Percentiles rank a stretch among this genome's conserved stretches.
Conservation (phyloP, 176 grass and related monocot genomes). For the Poa annua region DNA sequence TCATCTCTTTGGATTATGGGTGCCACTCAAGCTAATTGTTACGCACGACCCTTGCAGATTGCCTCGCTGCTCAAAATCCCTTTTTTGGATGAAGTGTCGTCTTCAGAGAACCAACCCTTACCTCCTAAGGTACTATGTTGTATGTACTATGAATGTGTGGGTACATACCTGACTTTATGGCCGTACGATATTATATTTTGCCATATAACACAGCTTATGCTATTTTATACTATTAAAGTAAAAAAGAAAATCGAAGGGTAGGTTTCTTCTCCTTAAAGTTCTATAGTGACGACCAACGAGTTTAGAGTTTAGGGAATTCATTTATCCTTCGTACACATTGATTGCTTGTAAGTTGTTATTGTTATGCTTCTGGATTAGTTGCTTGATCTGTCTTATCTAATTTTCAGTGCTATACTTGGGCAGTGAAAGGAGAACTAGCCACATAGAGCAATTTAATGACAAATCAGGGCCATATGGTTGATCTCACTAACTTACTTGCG, state of each 20-base stretch:
- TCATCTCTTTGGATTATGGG: constrained; percentile 26
- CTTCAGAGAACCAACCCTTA: constrained; percentile 54
- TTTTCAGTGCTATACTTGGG: not conserved
- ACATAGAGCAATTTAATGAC: not conserved
- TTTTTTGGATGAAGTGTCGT: constrained; percentile 73
- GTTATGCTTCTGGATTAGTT: not conserved
- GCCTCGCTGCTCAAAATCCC: constrained; percentile 89
- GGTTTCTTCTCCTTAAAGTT: not conserved
- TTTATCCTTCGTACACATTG: not conserved
- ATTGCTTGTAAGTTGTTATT: constrained; percentile 13
- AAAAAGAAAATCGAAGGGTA: not conserved
- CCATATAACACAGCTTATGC: not conserved
- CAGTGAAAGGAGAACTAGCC: not conserved
- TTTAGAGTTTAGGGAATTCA: not conserved
- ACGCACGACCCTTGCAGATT: constrained; percentile 52
- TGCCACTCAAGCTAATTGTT: constrained; percentile 16
- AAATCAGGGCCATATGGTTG: not conserved
- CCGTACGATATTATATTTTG: not conserved
- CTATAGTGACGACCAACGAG: not conserved
- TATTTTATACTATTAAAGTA: not conserved
- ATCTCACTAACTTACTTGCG: not conserved
- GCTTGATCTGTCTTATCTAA: not conserved
- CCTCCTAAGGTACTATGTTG: constrained; percentile 64
- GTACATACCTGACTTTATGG: not conserved
- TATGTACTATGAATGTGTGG: not conserved